A percentile compares a stretch with the other conserved stretches of the same genome.
Conservation (phyloP, 371 early-diverging fungal species). For the Amoeboradix gromovi region DNA sequence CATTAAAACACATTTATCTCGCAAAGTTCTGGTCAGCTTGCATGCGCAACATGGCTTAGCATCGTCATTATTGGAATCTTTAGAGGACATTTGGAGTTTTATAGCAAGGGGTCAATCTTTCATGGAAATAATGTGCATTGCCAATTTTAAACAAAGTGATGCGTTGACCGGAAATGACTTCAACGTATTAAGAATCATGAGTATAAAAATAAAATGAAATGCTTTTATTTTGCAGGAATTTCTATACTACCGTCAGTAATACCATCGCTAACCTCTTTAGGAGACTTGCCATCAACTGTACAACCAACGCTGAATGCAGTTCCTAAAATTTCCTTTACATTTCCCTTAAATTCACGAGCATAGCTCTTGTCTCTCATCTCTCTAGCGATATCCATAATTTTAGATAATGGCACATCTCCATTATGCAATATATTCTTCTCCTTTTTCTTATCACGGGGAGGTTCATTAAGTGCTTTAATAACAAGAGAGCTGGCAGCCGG, state of each 20-base stretch:
- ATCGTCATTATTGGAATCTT: too few relatives aligned
- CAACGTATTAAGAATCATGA: too few relatives aligned
- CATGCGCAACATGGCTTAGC: too few relatives aligned
- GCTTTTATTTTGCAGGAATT: slow-evolving; percentile 36
- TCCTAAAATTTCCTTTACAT: slow-evolving; percentile 94
- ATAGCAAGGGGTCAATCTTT: too few relatives aligned
- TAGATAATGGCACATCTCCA: slow-evolving; percentile 64
- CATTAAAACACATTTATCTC: too few relatives aligned
- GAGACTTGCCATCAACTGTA: slow-evolving; percentile 72
- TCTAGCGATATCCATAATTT: slow-evolving; percentile 87
- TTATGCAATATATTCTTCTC: slow-evolving; percentile 97
- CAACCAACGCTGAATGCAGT: slow-evolving; percentile 85
- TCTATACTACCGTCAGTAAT: slow-evolving; percentile 51
- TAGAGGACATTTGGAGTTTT: too few relatives aligned
- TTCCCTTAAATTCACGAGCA: slow-evolving; percentile 46
- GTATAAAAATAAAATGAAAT: too few relatives aligned
- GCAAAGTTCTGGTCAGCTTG: too few relatives aligned
- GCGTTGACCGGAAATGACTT: too few relatives aligned
- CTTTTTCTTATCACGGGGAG: slow-evolving; percentile 96
- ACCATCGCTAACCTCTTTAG: slow-evolving; percentile 41
- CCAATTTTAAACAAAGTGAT: too few relatives aligned
- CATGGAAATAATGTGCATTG: too few relatives aligned
- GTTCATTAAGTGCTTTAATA: slow-evolving; percentile 96
- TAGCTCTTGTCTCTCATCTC: slow-evolving; percentile 76
- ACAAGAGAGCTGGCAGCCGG: slow-evolving; percentile 92